Evolutionary conservation across 2,329 filamentous ascomycete genomes (phyloP).

Genomic region (Aspergillus uvarum): DNA sequence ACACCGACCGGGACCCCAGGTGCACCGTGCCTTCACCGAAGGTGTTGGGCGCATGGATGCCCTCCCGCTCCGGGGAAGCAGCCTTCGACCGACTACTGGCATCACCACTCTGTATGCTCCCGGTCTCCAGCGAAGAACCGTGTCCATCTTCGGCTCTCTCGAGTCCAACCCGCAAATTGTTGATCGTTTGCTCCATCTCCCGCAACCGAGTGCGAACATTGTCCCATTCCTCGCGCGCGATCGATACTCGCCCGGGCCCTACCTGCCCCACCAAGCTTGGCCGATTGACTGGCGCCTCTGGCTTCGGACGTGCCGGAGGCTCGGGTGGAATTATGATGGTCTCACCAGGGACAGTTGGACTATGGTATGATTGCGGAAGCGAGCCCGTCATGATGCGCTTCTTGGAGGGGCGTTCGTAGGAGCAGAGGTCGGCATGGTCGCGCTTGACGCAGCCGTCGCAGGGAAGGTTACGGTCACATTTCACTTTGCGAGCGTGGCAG

Average conservation of each 20-base stretch:
- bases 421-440: conserved; percentile 51
- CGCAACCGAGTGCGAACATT: conserved; percentile 43
- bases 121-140: conserved; percentile 26
- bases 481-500: conserved; percentile 49
- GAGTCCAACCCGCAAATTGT: conserved; percentile 39
- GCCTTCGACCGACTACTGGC: conserved; percentile 33
- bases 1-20: conserved; percentile 60
- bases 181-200: conserved; percentile 46
- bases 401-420: conserved; percentile 50
- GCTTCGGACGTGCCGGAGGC: conserved; percentile 22
- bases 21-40: conserved; percentile 61
- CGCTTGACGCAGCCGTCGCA: conserved; percentile 52
- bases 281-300: conserved; percentile 20
- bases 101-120: conserved; percentile 34
- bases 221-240: conserved; percentile 47
- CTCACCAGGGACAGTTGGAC: conserved; percentile 13
- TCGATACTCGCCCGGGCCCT: conserved; percentile 31
- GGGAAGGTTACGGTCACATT: conserved; percentile 51
- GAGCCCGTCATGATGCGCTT: conserved; percentile 36
- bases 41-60: conserved; percentile 61
- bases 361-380: conserved; percentile 22
- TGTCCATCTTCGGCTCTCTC: conserved; percentile 38
- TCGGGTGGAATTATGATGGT: conserved; percentile 22
- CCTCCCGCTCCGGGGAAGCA: conserved; percentile 49
- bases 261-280: conserved; percentile 14